These are phyloP conservation scores for Populus pruinosa DNA, from an alignment of 345 rosid species.

Conservation along the genomic window DNA sequence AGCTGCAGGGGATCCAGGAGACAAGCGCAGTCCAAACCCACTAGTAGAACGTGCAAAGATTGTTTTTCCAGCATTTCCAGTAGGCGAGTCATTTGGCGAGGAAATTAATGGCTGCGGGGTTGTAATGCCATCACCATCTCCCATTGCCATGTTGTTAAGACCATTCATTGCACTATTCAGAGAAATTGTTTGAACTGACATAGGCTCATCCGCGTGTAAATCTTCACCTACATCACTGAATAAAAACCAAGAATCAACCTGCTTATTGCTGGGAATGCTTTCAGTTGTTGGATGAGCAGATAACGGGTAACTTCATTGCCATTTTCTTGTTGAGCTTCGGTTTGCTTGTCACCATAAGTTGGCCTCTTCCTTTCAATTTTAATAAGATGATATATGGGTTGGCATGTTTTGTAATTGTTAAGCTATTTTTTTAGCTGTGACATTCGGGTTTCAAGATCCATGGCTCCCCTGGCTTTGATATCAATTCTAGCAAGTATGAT, in stretches of 20 bases:
- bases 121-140: conserved; percentile 47
- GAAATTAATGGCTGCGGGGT: conserved; percentile 62
- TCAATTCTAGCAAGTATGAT: too few species aligned
- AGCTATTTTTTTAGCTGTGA: too few species aligned
- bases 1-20: conserved; percentile 61
- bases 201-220: conserved; percentile 32
- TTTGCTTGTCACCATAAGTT: conserved; percentile 40
- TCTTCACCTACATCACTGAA: conserved; percentile 33
- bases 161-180: conserved; percentile 47
- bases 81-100: conserved; percentile 39
- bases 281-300: conserved; percentile 37
- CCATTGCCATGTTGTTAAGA: conserved; percentile 67
- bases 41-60: conserved; percentile 66
- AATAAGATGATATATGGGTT: too few species aligned
- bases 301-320: conserved; percentile 35
- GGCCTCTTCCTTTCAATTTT: too few species aligned
- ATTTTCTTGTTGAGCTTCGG: conserved; percentile 50
- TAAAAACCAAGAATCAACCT: conserved; percentile 22
- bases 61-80: conserved; percentile 52
- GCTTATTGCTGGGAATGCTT: conserved; percentile 36
- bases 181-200: conserved; percentile 50
- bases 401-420: too few species aligned
- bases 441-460: too few species aligned
- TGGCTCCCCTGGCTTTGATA: too few species aligned
- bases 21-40: conserved; percentile 60